Base-by-base conservation (phyloP, 2,329 filamentous ascomycete genomes). In the Pseudopithomyces maydicus region DNA sequence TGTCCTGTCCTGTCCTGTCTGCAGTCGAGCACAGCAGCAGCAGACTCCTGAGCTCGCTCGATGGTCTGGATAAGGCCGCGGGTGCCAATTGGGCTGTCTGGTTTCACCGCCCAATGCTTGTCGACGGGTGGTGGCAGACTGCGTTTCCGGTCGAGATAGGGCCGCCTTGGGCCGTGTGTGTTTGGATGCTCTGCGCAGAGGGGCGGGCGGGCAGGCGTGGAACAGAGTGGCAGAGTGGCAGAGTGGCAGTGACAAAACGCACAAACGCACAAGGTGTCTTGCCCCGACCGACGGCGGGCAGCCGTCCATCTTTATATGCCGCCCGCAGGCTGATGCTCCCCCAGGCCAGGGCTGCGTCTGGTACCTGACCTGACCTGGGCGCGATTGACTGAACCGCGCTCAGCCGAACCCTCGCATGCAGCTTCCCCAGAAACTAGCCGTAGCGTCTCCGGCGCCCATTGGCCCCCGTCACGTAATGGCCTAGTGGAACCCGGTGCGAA, bases 81-180 rank as follows among this genome's bases (percentile, higher is more conserved):
- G 32, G 11, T 43, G 61, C 54, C 71, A 72, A 74, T 74, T 74
- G 71, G 72, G 52, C 60, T 58, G 2, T 8, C 15, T 15, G 57
- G 62, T 62, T 61, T 65, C 66, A 72, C 67, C 66, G 69, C 69
- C 68, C 56, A 67, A 70, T 69, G 44, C 35, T 48, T 32, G 51
- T 48, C 10, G 35, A 5, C n/a, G 38, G 36, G 15, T 35, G 32
- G 17, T 8, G 22, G 41, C 54, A 46, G 42, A 35, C 26, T 17
- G 22, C 17, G 48, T 20, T 45, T 35, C 17, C 42, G 17, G 17
- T 2, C 19, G 20, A 3, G 47, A 32, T 32, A 23, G 17, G 44
- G 17, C 26, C 42, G 42, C 42, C 42, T 23, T 26, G 42, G 42
- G 42, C 43, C 19, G 32, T 58, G 58, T 62, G 32, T 58, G 58